Base-by-base conservation (phyloP, 139 green algal genomes). In the Picochlorum sp. region DNA sequence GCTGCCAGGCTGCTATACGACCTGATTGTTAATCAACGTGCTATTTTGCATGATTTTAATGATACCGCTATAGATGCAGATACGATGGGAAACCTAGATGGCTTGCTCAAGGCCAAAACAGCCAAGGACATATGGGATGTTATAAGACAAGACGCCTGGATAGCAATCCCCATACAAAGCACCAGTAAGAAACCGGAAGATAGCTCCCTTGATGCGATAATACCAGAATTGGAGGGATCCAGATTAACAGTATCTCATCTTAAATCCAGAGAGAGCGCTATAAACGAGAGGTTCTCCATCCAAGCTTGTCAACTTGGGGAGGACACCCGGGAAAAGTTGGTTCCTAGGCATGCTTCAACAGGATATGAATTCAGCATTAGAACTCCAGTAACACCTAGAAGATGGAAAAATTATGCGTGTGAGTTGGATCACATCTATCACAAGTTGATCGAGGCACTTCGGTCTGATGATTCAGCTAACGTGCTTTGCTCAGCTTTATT, bases 341-440 rank as follows among this genome's bases (percentile, higher is more conserved):
- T n/a, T n/a, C n/a, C n/a, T n/a, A n/a, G n/a, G n/a, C 67, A 75
- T 43, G 77, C 86, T 75, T 79, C 78, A 20, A 78, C 90, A 56
- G 77, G 64, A 1, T 90, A 80, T 50, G 86, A 96, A 66, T 91
- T 95, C 70, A 84, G 67, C 67, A 96, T 96, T 58, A 75, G 87
- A 47, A 95, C 86, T 4, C 88, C 88, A 22, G 84, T 94, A 22
- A 91, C 85, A 2, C 82, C 85, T 14, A 57, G 74, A 26, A 70
- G 88, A 41, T 96, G 89, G 89, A 56, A 75, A 30, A 76, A 91
- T 43, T 57, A 24, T 12, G 12, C 43, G 25, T 43, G 72, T 47
- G 86, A 95, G 79, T 76, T 95, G 35, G 50, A 72, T 18, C 53
- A 57, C 2, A 57, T 76, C 30, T 95, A 79, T 72, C 78, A 90